A percentile compares a stretch with the other conserved stretches of the same genome.
Conservation (phyloP, 192 early-diverging fungal genomes). For the Coemansia sp. region DNA sequence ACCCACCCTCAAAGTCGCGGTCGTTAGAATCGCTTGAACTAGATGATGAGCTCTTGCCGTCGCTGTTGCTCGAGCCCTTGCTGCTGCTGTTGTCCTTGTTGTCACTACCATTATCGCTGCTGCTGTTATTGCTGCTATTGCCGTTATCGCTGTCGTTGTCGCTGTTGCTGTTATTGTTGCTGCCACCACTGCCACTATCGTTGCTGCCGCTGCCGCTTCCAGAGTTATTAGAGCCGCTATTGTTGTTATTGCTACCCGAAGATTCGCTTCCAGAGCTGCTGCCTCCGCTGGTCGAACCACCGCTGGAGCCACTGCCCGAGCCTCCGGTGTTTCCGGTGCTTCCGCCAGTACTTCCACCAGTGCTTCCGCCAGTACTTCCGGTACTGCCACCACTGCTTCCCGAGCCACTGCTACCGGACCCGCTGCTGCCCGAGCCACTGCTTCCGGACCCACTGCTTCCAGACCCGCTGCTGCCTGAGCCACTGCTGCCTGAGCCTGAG, state of each 20-base stretch:
- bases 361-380: too few relatives aligned
- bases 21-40: not conserved
- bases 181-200: not conserved
- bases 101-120: not conserved
- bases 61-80: not conserved
- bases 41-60: not conserved
- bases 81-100: not conserved
- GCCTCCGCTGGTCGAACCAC: too few relatives aligned
- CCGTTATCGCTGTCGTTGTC: not conserved
- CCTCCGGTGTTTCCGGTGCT: too few relatives aligned
- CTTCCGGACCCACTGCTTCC: not conserved
- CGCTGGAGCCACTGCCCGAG: too few relatives aligned
- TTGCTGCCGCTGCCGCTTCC: not conserved
- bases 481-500: not conserved
- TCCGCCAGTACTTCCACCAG: too few relatives aligned
- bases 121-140: not conserved
- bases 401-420: too few relatives aligned
- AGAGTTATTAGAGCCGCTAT: not conserved
- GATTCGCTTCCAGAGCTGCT: constrained; percentile 1
- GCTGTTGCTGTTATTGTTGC: not conserved
- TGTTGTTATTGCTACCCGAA: constrained; percentile 3
- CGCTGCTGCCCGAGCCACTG: not conserved
- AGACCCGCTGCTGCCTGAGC: not conserved
- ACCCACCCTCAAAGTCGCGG: not conserved
- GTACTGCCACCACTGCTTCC: too few relatives aligned